Base-by-base conservation (phyloP, 495 filamentous ascomycete species). In the Podospora sp. region DNA sequence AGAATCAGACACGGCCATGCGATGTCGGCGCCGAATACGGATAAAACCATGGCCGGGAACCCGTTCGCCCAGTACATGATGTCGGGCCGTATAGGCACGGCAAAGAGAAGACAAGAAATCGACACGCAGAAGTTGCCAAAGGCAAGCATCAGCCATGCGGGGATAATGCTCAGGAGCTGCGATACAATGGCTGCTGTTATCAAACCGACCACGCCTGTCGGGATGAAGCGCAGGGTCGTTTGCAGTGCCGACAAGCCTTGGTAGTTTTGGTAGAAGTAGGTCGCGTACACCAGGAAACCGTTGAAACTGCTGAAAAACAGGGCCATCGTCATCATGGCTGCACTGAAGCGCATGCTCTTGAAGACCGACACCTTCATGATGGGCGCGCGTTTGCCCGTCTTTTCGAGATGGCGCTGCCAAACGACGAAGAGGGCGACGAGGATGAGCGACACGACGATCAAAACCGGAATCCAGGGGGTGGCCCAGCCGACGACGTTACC, bases 401-500 rank as follows among this genome's bases (percentile, higher is more conserved):
- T 76, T 66, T 90, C 87, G 33, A 87, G 81, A 60, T 83, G 80
- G 63, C 78, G 79, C 68, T 93, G 88, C 90, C 90, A 92, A 40
- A 81, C 73, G 22, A 89, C 71, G 68, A 93, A 93, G 1, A 77
- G 69, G 0, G 68, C 79, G 6, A 92, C 80, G 5, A 92, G 73
- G 11, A 88, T 60, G 26, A 90, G 50, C 1, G 89, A 87, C 14
- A 90, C 76, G 22, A 88, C 82, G 49, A 93, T 85, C 5, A 92
- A 75, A 8, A 82, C 83, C 35, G 87, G 80, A 0, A 92, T 83
- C 79, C 89, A 92, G 4, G 87, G 83, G 0, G 86, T 89, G 21
- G 73, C 73, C 90, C 90, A 93, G 7, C 90, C 90, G 33, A 89
- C 79, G 0, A 87, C 82, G 64, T 88, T 88, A 18, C 87, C 87